Evolutionary conservation across 2,329 filamentous ascomycete genomes (phyloP), one percentile per base, ranked within the genome.

Genomic region (Sarocladium brachiariae): DNA sequence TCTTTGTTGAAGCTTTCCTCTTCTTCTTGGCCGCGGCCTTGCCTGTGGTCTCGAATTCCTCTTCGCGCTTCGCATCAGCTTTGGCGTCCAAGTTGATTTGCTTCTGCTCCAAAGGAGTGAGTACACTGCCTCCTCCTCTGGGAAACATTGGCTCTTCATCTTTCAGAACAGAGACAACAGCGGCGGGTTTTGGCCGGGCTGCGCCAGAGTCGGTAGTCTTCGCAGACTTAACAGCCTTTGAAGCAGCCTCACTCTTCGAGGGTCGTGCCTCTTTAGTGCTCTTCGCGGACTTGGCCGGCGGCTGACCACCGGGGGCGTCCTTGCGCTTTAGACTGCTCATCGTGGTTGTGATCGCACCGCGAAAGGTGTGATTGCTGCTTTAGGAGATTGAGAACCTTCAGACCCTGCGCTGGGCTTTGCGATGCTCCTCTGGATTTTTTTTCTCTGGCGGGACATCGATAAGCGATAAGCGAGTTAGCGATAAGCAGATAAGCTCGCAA

Each of bases 61-160:
- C 85, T 68, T 97, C 93, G 64, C 92, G 93, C 34, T 95, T 73
- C 35, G 91, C 93, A 73, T 99, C 93, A 59, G 86, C 84, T 63
- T 87, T 93, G 41, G 93, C 93, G 68, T 97, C 87, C 52, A 95
- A 85, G 61, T 93, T 86, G 55, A 99, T 97, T 69, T 97, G 89
- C 71, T 96, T 96, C 65, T 95, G 87, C 67, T 99, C 93, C 49
- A 99, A 74, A 18, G 93, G 91, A 2, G 93, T 96, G 64, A 99
- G 73, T 49, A 96, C 77, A 63, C 89, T 95, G 50, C 83, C 92
- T 38, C 93, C 95, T 51, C 93, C 93, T 76, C 93, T 83, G 58
- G 93, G 92, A 61, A 99, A 99, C 39, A 92, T 77, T 30, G 84
- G 84, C 64, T 96, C 93, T 57, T 97, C 93, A 57, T 93, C 86